phyloP scores from a whole-genome alignment of 108 stramenopile genomes.

The Nannochloropsis gaditana region DNA sequence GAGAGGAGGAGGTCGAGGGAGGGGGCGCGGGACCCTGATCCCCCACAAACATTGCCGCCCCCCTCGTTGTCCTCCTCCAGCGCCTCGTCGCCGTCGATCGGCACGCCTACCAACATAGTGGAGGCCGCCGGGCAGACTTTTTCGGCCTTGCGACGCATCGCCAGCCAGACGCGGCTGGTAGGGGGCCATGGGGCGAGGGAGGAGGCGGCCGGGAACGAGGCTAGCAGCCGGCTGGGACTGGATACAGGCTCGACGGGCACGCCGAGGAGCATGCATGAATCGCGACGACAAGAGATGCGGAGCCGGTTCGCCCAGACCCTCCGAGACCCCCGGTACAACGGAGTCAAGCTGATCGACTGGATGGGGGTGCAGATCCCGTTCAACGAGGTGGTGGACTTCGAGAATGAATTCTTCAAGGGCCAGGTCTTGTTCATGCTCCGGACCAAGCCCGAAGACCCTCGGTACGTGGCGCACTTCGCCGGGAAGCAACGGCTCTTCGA shows the following conservation, averaged over 20 bases:
- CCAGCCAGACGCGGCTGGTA: neutral
- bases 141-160: neutral
- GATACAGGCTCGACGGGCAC: neutral
- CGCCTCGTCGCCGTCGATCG: neutral
- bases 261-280: neutral
- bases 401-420: conserved; percentile 71
- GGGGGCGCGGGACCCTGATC: too few species aligned
- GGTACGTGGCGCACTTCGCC: conserved; percentile 60
- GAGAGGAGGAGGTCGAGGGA: neutral
- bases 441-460: conserved; percentile 66
- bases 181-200: neutral
- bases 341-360: conserved; percentile 20
- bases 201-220: neutral
- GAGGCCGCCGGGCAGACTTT: neutral
- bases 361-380: conserved; percentile 16
- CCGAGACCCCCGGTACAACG: neutral
- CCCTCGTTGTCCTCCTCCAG: neutral
- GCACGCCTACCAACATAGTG: neutral
- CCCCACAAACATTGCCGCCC: neutral
- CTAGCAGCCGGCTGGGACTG: neutral
- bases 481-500: conserved; percentile 78
- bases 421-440: conserved; percentile 69
- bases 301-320: neutral
- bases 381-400: conserved; percentile 45
- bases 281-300: neutral